Base-by-base conservation (phyloP, 352 stramenopile species). In the Globisporangium uncinulatum region DNA sequence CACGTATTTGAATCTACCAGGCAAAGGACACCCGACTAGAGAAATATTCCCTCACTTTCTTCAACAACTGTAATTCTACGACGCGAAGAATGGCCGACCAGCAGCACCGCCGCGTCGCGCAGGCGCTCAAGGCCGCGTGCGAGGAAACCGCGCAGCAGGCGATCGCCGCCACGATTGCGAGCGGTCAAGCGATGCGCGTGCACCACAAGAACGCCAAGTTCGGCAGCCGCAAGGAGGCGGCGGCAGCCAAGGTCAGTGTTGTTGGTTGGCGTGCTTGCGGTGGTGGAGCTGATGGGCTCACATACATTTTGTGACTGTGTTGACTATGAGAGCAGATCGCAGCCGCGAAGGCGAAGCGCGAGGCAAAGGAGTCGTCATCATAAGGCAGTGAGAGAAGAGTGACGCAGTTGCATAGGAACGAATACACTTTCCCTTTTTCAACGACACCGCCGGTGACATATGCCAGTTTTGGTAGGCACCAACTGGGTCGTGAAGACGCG, bases 131-230 rank as follows among this genome's bases (percentile, higher is more conserved):
- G 66, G 65, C 83, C 59, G 84, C 84, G 39, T 94, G 84, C 53
- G 81, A 90, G 67, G 84, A 94, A 67, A 90, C 84, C 3, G 84
- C 84, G 32, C 67, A 58, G n/a, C 81, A 94, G 63, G 84, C 84
- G 41, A 87, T 94, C 51, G 76, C 71, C 9, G 84, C 84, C 11
- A 92, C 84, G 14, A 86, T 65, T 0, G 74, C 67, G 24, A 86
- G 74, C 6, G 84, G 84, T 4, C 81, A 94, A 57, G 84, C 84
- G 1, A 75, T 70, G 50, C 78, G 71, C 39, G 76, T 94, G 54
- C 83, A 94, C 62, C 81, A 89, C 74, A 94, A 92, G 57, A 91
- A 91, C 57, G 72, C 76, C 68, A 92, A 94, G 57, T 94, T 92
- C 57, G 71, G 70, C 36, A 91, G 76, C 47, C 74, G 78, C 29